Evolutionary conservation across 108 stramenopile genomes (phyloP), one percentile per base, ranked within the genome.

Genomic region (Cyclotella choctawhatcheeana): DNA sequence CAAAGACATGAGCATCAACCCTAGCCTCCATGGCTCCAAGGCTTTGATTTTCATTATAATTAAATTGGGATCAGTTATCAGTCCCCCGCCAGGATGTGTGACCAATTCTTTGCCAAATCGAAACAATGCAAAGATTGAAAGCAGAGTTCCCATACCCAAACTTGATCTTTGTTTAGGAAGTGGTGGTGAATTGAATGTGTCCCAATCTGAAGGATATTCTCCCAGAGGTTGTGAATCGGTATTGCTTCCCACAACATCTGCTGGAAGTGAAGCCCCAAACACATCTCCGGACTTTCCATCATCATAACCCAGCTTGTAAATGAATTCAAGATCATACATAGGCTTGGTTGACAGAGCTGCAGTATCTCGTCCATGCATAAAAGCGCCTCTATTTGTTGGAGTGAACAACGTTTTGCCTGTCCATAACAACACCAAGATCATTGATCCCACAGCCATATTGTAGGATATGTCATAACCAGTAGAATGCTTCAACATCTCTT

Each of bases 221-320:
- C 12, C 37, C 8, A 40, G 37, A 40, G 37, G n/a, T 32, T 54
- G 22, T 4, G 44, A 18, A 22, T 73, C 81, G n/a, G 27, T 10
- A 45, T 29, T 27, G 2, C 34, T 35, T 21, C 16, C 29, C 40
- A 30, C 14, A 6, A 61, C 70, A 25, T 50, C 62, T 25, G 56
- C 66, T 29, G 76, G 81, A 13, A 82, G 35, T 8, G 76, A 77
- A 26, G 76, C 33, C 37, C 81, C 77, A 63, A 78, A 82, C n/a
- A 51, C 76, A 20, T 63, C 77, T 3, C 77, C 81, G 26, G 53
- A 47, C 43, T 67, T 67, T 21, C 64, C 81, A 68, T 82, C 81
- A 17, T 82, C 81, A 51, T 63, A 82, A 21, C 81, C 81, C 24
- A 82, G 60, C 62, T 82, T 82, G 56, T 82, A 82, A 24, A 82